Evolutionary conservation across 148 eudicot genomes (phyloP).

Genomic region (Vaccinium macrocarpon): DNA sequence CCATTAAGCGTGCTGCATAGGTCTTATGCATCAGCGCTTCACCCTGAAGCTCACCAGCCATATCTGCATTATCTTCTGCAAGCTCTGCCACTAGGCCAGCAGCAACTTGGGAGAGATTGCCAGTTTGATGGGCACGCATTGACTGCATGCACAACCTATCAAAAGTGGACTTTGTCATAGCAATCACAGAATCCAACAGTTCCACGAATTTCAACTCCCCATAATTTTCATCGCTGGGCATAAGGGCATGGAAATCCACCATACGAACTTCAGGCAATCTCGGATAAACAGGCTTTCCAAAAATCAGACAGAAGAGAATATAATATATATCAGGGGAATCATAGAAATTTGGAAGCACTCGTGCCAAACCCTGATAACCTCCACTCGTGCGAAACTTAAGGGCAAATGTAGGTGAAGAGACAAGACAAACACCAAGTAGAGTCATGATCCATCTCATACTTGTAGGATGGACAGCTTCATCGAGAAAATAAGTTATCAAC

Average conservation of each 20-base stretch:
- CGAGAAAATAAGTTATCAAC: constrained; percentile 82
- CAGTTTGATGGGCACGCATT: constrained; percentile 78
- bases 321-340: constrained; percentile 99
- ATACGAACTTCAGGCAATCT: constrained; percentile 97
- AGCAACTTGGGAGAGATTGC: constrained; percentile 80
- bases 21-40: constrained; percentile 99
- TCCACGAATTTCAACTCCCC: constrained; percentile 78
- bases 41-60: constrained; percentile 96
- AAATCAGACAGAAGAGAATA: constrained; percentile 90
- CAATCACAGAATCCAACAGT: constrained; percentile 83
- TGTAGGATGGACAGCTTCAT: constrained; percentile 97
- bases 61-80: constrained; percentile 74
- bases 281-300: constrained; percentile 96
- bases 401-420: constrained; percentile 89
- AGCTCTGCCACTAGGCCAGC: constrained; percentile 85
- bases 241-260: constrained; percentile 95
- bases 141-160: constrained; percentile 78
- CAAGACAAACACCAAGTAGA: constrained; percentile 95
- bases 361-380: constrained; percentile 83
- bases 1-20: constrained; percentile 96
- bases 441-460: constrained; percentile 99
- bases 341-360: constrained; percentile 87
- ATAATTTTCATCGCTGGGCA: constrained; percentile 81
- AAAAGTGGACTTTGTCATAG: constrained; percentile 91
- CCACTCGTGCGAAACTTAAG: constrained; percentile 87